phyloP scores from a whole-genome alignment of 2,329 filamentous ascomycete species.

The Aurifilum marmelostoma region DNA sequence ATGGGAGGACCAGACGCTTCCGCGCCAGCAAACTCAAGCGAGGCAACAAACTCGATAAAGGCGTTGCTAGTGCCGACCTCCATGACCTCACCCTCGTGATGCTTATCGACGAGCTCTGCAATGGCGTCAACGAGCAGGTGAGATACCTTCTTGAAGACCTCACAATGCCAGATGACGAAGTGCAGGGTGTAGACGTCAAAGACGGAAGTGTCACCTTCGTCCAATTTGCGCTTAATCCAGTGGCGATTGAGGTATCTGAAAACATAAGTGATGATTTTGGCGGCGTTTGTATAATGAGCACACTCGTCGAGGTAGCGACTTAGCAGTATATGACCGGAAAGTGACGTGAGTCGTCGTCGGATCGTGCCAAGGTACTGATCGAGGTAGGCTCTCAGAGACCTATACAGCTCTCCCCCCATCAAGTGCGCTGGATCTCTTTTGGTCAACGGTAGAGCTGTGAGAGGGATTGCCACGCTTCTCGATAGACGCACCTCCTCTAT shows the following conservation, averaged over 20 bases:
- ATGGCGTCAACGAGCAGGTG: not conserved
- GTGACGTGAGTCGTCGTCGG: not conserved
- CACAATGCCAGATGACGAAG: not conserved
- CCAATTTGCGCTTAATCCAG: not conserved
- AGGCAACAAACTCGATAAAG: not conserved
- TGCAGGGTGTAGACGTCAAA: slow-evolving; percentile 3
- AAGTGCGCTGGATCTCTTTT: not conserved
- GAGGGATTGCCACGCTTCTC: not conserved
- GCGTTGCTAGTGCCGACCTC: not conserved
- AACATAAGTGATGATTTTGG: not conserved
- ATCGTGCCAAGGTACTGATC: not conserved
- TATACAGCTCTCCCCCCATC: not conserved
- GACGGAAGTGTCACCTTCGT: not conserved
- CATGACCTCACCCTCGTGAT: not conserved
- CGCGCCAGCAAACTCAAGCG: not conserved
- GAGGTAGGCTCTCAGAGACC: not conserved
- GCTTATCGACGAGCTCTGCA: not conserved
- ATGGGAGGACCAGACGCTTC: not conserved
- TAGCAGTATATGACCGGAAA: not conserved
- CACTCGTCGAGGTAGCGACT: not conserved
- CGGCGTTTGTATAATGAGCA: not conserved
- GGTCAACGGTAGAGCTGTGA: not conserved
- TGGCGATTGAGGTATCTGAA: not conserved
- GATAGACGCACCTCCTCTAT: not conserved
- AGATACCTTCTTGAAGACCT: not conserved